Base-by-base conservation (phyloP, 768 basidiomycete genomes). In the Gymnopilus junonius region DNA sequence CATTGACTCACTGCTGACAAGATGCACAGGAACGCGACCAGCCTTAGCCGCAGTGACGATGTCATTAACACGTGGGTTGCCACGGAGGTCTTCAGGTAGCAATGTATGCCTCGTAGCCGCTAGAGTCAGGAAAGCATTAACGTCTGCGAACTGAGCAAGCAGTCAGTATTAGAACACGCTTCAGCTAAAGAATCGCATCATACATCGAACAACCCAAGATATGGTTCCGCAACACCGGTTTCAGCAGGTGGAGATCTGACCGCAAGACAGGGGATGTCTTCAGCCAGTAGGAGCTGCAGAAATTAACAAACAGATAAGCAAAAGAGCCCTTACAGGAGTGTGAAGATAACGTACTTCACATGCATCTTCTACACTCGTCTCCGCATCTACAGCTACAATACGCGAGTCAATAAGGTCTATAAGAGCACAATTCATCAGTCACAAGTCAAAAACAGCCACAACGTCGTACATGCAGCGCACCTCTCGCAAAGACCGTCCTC, bases 41-140 rank as follows among this genome's bases (percentile, higher is more conserved):
- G 88, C 84, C 65, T 84, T 85, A 2, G 93, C 93, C 11, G 92
- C 92, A 35, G 82, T 80, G 31, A 93, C 80, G 59, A 94, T 94
- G 59, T 89, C 84, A 62, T 87, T 82, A 23, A 87, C 82, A 2
- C 89, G 85, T 1, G 84, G 75, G 65, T 88, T 84, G 5, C 82
- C 85, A 32, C 81, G 80, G 17, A 90, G 72, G 53, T 88, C 84
- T n/a, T 89, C 87, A 0, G 83, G 80, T 23, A 78, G 74, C 40
- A 90, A 80, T 3, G 88, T 90, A 70, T 93, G 91, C 46, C 88
- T 79, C 3, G 91, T 93, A 7, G 93, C 92, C 10, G 93, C 93
- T 48, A 94, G 79, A 3, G 91, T 92, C 62, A 94, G 75, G 70
- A 94, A 94, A n/a, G 93, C 91, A 71, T 94, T 94, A 11, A 94